Evolutionary conservation across 441 rosid species (phyloP), one percentile per base, ranked within the genome.

Genomic region (Breynia disticha): DNA sequence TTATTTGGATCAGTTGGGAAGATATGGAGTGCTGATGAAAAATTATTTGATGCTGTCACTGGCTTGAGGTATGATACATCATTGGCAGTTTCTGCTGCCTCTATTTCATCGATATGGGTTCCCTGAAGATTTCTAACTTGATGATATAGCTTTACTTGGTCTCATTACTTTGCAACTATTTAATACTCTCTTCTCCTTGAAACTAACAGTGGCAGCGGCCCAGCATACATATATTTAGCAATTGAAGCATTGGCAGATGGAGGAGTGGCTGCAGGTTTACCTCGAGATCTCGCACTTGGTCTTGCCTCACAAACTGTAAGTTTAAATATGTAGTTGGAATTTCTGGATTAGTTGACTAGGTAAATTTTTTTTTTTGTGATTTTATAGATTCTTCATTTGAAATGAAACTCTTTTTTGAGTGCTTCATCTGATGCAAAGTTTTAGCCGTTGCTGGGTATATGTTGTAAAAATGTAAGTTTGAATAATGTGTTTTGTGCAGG

Each of bases 221-320:
- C 97, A 39, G 95, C 97, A 11, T 86, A 88, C 61, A 62, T 91
- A 47, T 88, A 59, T 72, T 65, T 88, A 60, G 95, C 95, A 18
- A 91, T 91, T 62, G 97, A 91, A 79, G 95, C 98, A 57, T 70
- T 91, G 70, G 95, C 95, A 48, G 95, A 88, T 74, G 98, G 97
- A 59, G 98, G 94, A 55, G 97, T 88, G 22, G 95, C 98, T 63
- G 97, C 95, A 46, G 95, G 97, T 63, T 69, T 91, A 57, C 97
- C 98, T 0, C 84, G 97, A 60, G 95, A 91, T 18, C 95, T 91
- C 32, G 95, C 97, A 5, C n/a, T 82, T 38, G 66, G 85, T 64
- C 79, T 88, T 54, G 97, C 98, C 64, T 78, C 97, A 57, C 97
- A 88, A 65, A 86, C 95, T 32, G 98, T 88, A 58, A 78, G 95